These are phyloP conservation scores for Phialemonium atrogriseum DNA, from an alignment of 2,329 filamentous ascomycete species.

Conservation along the genomic window DNA sequence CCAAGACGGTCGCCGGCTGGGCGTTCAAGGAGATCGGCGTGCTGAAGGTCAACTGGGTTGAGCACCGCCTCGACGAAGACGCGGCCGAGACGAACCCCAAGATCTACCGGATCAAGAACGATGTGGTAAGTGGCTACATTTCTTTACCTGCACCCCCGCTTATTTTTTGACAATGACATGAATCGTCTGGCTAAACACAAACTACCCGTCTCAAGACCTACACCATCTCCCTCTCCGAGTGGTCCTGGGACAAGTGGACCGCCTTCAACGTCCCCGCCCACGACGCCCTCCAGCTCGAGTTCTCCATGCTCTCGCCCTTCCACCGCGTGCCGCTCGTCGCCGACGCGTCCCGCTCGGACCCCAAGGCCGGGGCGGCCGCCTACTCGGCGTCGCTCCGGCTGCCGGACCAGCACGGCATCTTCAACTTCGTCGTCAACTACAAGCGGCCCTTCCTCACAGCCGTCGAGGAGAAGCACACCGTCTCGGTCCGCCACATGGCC, in stretches of 20 bases:
- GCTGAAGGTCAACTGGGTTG: conserved; percentile 71
- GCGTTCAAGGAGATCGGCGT: conserved; percentile 92
- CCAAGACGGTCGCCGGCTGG: conserved; percentile 82
- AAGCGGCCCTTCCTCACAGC: conserved; percentile 86
- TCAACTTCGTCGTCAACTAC: conserved; percentile 97
- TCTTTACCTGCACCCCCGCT: too few relatives aligned
- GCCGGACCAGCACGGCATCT: conserved; percentile 97
- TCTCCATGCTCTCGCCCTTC: conserved; percentile 98
- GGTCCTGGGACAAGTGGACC: conserved; percentile 61
- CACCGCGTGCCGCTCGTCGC: conserved; percentile 70
- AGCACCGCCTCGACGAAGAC: conserved; percentile 62
- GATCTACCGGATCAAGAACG: conserved; percentile 94
- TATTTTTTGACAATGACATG: neutral
- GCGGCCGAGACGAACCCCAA: conserved; percentile 61
- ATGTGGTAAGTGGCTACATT: conserved; percentile 63
- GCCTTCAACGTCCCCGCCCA: conserved; percentile 62
- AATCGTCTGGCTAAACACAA: conserved; percentile 8
- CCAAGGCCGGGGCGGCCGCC: conserved; percentile 62
- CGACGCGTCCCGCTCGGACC: conserved; percentile 36
- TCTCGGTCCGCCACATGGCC: conserved; percentile 91
- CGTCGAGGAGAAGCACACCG: conserved; percentile 88
- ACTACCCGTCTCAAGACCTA: conserved; percentile 53
- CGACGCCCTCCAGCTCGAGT: conserved; percentile 86
- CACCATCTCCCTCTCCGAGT: conserved; percentile 84
- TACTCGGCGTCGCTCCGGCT: conserved; percentile 71